These are phyloP conservation scores for Cercophora samala DNA, from an alignment of 495 filamentous ascomycete species.

Conservation along the genomic window DNA sequence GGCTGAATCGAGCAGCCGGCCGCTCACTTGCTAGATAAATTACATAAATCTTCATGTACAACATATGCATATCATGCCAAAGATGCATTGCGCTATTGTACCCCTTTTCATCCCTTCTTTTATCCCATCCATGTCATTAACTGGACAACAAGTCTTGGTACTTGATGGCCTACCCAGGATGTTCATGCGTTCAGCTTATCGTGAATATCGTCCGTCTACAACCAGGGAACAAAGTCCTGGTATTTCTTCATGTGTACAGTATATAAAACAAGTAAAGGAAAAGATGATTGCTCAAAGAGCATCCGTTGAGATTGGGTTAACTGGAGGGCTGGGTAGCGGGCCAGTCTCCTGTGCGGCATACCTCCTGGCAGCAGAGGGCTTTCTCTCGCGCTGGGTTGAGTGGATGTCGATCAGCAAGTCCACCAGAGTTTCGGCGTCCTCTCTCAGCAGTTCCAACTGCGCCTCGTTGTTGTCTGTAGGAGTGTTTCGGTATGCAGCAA, in stretches of 20 bases:
- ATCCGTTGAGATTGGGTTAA: background rate
- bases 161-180: background rate
- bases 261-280: background rate
- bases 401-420: constrained; percentile 35
- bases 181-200: background rate
- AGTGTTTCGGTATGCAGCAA: constrained; percentile 37
- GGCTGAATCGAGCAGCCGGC: background rate
- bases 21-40: background rate
- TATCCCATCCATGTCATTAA: background rate
- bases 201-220: background rate
- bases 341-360: background rate
- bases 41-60: background rate
- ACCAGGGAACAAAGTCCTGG: background rate
- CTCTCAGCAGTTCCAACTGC: constrained; percentile 29
- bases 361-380: constrained; percentile 1
- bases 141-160: background rate
- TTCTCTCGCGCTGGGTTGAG: constrained; percentile 19
- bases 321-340: background rate
- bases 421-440: constrained; percentile 38
- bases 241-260: background rate
- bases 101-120: background rate
- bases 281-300: background rate
- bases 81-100: background rate
- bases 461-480: constrained; percentile 13
- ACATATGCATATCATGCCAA: background rate